Evolutionary conservation across 139 green algal species (phyloP).

Genomic region (Tetradesmus lagerheimii): DNA sequence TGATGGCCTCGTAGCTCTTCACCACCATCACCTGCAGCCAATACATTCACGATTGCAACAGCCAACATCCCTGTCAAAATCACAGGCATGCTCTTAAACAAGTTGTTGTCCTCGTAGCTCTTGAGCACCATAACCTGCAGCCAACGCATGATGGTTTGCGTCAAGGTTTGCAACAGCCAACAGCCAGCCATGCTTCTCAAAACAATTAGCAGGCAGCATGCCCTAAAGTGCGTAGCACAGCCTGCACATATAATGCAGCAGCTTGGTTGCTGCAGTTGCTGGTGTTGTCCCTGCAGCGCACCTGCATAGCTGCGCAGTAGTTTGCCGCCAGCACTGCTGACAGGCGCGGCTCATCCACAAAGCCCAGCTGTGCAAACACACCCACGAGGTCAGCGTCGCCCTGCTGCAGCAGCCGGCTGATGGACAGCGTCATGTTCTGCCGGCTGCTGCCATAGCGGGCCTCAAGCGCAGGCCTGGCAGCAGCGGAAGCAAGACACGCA

Average conservation of each 20-base stretch:
- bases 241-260: too few relatives aligned
- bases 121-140: too few relatives aligned
- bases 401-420: constrained; percentile 48
- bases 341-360: constrained; percentile 68
- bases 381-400: constrained; percentile 65
- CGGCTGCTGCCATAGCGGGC: constrained; percentile 35
- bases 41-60: too few relatives aligned
- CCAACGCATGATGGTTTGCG: neutral
- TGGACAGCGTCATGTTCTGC: constrained; percentile 30
- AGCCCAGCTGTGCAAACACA: constrained; percentile 75
- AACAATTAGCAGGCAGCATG: too few relatives aligned
- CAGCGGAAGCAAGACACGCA: neutral
- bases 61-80: too few relatives aligned
- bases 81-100: too few relatives aligned
- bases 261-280: too few relatives aligned
- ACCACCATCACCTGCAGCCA: constrained; percentile 55
- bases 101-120: too few relatives aligned
- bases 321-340: constrained; percentile 56
- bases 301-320: constrained; percentile 49
- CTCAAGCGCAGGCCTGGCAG: neutral
- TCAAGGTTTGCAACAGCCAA: too few relatives aligned
- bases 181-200: too few relatives aligned
- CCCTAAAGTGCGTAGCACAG: too few relatives aligned
- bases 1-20: constrained; percentile 51
- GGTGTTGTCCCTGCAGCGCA: neutral